phyloP scores from a whole-genome alignment of 805 yeast species.

The Candida hispaniensis region DNA sequence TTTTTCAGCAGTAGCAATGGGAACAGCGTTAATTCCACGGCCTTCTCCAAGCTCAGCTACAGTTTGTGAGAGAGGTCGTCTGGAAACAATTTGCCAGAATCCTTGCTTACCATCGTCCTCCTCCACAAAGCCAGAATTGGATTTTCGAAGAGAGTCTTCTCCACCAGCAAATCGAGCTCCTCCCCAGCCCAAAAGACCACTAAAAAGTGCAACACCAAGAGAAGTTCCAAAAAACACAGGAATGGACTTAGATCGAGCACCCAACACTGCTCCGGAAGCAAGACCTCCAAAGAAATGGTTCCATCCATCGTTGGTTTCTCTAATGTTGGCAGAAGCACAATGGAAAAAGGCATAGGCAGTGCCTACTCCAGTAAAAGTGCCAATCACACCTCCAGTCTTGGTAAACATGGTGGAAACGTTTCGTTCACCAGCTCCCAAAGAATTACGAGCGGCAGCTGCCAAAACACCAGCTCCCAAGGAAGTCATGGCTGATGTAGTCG shows the following conservation, averaged over 20 bases:
- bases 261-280: slow-evolving; percentile 37
- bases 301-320: slow-evolving; percentile 52
- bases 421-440: slow-evolving; percentile 13
- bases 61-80: slow-evolving; percentile 75
- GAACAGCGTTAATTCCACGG: slow-evolving; percentile 15
- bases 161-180: slow-evolving; percentile 25
- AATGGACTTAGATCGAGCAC: slow-evolving; percentile 29
- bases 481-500: slow-evolving; percentile 10
- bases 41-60: slow-evolving; percentile 55
- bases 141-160: slow-evolving; percentile 22
- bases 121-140: slow-evolving; percentile 31
- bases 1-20: slow-evolving; percentile 13
- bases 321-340: slow-evolving; percentile 44
- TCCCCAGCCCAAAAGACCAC: slow-evolving; percentile 33
- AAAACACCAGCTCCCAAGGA: slow-evolving; percentile 9
- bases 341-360: slow-evolving; percentile 37
- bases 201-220: slow-evolving; percentile 34
- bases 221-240: slow-evolving; percentile 40
- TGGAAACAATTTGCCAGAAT: slow-evolving; percentile 71
- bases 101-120: slow-evolving; percentile 37
- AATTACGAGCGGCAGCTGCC: slow-evolving; percentile 9
- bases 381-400: slow-evolving; percentile 16
- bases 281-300: slow-evolving; percentile 43
- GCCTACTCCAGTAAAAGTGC: slow-evolving; percentile 37
- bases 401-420: slow-evolving; percentile 10